phyloP scores from a whole-genome alignment of 306 rosid species.

The Cucumis sativus region Cucumber_9930_V3 NC_026659.2:26776501-26777000 shows the following conservation, averaged over 20 bases:
- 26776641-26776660: not conserved
- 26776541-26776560: constrained; percentile 21
- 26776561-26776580: constrained; percentile 19
- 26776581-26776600: constrained; percentile 15
- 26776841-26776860: not conserved
- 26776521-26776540: too few relatives aligned
- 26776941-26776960: not conserved
- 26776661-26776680: not conserved
- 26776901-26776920: not conserved
- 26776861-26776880: not conserved
- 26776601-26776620: constrained; percentile 17
- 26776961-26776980: not conserved
- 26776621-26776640: not conserved
- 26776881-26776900: not conserved
- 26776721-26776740: constrained; percentile 18
- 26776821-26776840: too few relatives aligned
- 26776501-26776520: too few relatives aligned
- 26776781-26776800: too few relatives aligned
- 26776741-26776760: constrained; percentile 28
- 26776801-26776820: too few relatives aligned
- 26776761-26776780: constrained; percentile 12
- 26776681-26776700: constrained; percentile 18
- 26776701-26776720: constrained; percentile 19
- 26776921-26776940: not conserved
- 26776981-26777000: not conserved